Base-by-base conservation (phyloP, 805 yeast genomes). In the Candida railenensis region DNA sequence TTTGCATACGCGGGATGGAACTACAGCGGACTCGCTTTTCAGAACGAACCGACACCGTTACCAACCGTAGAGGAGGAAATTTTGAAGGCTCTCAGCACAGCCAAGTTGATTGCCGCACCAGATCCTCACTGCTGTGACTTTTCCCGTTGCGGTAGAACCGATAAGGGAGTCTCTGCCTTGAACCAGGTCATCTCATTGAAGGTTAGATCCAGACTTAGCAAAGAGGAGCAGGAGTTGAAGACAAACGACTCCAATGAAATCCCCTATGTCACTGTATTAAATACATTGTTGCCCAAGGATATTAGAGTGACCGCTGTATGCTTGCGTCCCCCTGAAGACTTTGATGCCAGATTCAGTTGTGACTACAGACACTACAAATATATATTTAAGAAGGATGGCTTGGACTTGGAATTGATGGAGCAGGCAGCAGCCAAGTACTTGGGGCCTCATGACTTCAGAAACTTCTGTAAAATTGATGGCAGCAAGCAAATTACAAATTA, bases 151-250 rank as follows among this genome's bases (percentile, higher is more conserved):
- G 98, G 98, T 0, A 75, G 98, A 57, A 92, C 98, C 0, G 98
- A 92, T 58, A 82, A 81, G 53, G 98, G 97, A n/a, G 98, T 92
- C 12, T 88, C 96, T 69, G 99, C 99, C 0, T 80, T 94, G 85
- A 87, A 89, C 53, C 99, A 94, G 65, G 98, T 94, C 2, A 85
- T 94, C 3, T 84, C 96, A 0, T 67, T 94, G 34, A 66, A 73
- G 14, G 83, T 92, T 22, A 74, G 99, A 53, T 89, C 97, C 0
- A 71, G 73, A 19, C 65, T 94, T 36, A 59, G 80, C 0, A 54
- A 57, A 1, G 91, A 85, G 39, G 87, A 89, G 43, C 90, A 89
- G 51, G 16, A 40, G 9, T 75, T 80, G 47, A 73, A 81, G 0
- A 63, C 46, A 0, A 78, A 76, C 56, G 97, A 94, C 61, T 45